Evolutionary conservation across 2,329 filamentous ascomycete species (phyloP).

Genomic region (Septoria petroselini): DNA sequence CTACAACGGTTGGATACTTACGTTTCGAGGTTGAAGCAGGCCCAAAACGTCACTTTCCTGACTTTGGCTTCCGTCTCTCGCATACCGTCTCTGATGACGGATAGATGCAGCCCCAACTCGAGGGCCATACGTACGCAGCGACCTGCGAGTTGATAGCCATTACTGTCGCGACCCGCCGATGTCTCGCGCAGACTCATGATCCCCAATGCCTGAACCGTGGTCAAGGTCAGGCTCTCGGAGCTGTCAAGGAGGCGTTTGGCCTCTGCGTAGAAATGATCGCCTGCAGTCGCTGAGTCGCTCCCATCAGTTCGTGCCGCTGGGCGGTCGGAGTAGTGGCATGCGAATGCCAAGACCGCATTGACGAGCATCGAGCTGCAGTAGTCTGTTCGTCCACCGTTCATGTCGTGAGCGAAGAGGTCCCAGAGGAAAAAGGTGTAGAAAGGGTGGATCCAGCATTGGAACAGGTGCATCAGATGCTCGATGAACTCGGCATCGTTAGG

Average conservation of each 20-base stretch:
- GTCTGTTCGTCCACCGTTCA: slow-evolving; percentile 57
- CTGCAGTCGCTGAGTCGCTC: slow-evolving; percentile 61
- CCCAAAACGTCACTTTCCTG: slow-evolving; percentile 54
- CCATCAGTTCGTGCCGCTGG: slow-evolving; percentile 62
- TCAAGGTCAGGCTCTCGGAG: slow-evolving; percentile 59
- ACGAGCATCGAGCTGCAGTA: slow-evolving; percentile 59
- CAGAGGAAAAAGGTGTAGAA: slow-evolving; percentile 71
- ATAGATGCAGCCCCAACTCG: slow-evolving; percentile 66
- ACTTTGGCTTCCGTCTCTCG: slow-evolving; percentile 47
- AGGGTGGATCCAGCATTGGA: slow-evolving; percentile 63
- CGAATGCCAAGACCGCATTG: slow-evolving; percentile 37
- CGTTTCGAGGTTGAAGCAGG: slow-evolving; percentile 50
- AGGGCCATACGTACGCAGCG: slow-evolving; percentile 69
- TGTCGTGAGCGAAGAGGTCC: slow-evolving; percentile 67
- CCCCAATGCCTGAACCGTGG: slow-evolving; percentile 70
- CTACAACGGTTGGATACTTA: slow-evolving; percentile 31
- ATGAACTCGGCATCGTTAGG: slow-evolving; percentile 38
- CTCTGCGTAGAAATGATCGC: slow-evolving; percentile 73
- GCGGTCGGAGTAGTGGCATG: slow-evolving; percentile 54
- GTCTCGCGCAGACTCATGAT: slow-evolving; percentile 74
- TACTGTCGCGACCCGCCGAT: slow-evolving; percentile 64
- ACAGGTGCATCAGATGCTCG: slow-evolving; percentile 38
- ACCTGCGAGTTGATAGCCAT: slow-evolving; percentile 69
- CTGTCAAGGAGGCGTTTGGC: slow-evolving; percentile 59
- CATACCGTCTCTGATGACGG: slow-evolving; percentile 37